Percentiles rank a stretch among this genome's conserved stretches.
phyloP scores from a whole-genome alignment of 1,284 basidiomycete genomes.

The Cutaneotrichosporon arboriforme region DNA sequence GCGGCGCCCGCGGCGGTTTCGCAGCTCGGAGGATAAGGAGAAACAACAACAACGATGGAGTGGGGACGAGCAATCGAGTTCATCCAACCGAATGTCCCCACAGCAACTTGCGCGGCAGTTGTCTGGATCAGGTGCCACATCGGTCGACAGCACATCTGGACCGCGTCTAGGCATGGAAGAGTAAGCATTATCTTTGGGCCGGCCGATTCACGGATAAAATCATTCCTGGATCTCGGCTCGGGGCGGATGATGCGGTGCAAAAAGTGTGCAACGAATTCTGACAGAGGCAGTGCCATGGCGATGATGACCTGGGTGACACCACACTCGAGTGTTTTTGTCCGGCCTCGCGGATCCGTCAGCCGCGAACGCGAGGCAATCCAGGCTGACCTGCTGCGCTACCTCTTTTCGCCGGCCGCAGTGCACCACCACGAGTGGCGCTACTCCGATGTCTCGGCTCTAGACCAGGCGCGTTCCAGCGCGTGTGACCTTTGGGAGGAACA shows the following conservation, averaged over 20 bases:
- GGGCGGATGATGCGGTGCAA: not conserved
- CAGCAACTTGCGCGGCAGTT: not conserved
- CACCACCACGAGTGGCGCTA: constrained; percentile 34
- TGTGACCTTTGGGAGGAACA: constrained; percentile 39
- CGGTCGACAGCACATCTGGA: not conserved
- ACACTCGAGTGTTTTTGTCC: not conserved
- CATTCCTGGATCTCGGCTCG: not conserved
- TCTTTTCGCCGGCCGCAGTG: constrained; percentile 41
- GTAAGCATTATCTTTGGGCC: not conserved
- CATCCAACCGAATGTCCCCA: no score
- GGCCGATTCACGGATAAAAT: no score
- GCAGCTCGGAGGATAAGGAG: constrained; percentile 8
- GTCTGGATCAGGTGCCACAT: not conserved
- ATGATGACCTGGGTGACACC: constrained; percentile 10
- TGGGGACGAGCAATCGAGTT: not conserved
- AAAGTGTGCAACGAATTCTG: not conserved
- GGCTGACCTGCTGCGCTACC: constrained; percentile 36
- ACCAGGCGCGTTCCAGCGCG: constrained; percentile 19
- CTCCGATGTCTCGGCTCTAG: constrained; percentile 34
- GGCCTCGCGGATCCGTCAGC: not conserved
- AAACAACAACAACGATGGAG: not conserved
- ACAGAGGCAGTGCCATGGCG: constrained; percentile 12
- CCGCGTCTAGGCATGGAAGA: constrained; percentile 1
- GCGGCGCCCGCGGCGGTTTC: constrained; percentile 20
- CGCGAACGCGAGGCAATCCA: constrained; percentile 15